Base-by-base conservation (phyloP, 805 yeast species). In the Candida anglica region DNA sequence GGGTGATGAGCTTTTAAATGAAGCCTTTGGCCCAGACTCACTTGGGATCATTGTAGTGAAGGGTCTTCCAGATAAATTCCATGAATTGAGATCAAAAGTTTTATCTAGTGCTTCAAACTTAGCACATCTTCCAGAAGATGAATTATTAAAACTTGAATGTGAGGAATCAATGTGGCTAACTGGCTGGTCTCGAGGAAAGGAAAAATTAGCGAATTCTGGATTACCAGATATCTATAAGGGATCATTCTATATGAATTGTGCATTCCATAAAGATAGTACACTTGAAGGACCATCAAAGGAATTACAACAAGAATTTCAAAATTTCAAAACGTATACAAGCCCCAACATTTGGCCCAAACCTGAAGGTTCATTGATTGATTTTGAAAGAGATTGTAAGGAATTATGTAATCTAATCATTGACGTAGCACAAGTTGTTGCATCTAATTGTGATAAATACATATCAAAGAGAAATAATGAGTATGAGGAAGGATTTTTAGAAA, bases 171-270 rank as follows among this genome's bases (percentile, higher is more conserved):
- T 52, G 41, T 77, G 77, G 72, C 53, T 75, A 6, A 70, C 73
- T 1, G 84, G 82, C 1, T 77, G 82, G 82, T 75, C 81, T 6
- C 50, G 75, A 16, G 82, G 82, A 0, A 70, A 66, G 33, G 83
- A 77, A 43, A 63, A 52, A 21, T 58, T 77, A 22, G 61, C 61
- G 1, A 33, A 36, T 5, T 51, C 55, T 22, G 75, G 74, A 2
- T 40, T 54, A 26, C 73, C 73, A 2, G 82, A 77, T 44, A 46
- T 43, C 19, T 56, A 65, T 33, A 77, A 77, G 45, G 84, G 82
- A 5, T 75, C 81, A 2, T 77, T 55, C 42, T 77, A 77, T 45
- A 65, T 73, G 34, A 77, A 77, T 45, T 77, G 83, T 53, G 69
- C 79, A 2, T 77, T 75, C 44, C 73, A 67, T 41, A 56, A 58